These are phyloP conservation scores for Cryptosporidium tyzzeri DNA, from an alignment of 169 alveolate genomes.

Conservation along the genomic window DNA sequence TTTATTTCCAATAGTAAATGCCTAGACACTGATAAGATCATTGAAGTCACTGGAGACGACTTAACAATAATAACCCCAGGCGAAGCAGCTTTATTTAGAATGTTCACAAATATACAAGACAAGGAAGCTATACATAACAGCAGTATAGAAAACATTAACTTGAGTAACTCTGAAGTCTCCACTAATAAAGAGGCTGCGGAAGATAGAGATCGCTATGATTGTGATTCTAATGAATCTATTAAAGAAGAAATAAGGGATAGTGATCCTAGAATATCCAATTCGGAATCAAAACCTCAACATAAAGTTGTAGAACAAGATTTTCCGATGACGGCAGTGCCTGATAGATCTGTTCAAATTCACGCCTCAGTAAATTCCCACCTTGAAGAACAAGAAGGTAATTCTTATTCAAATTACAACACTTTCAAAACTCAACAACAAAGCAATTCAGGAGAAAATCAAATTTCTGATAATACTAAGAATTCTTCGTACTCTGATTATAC, in stretches of 20 bases:
- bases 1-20: constrained; percentile 3
- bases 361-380: neutral
- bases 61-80: constrained; percentile 70
- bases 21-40: constrained; percentile 46
- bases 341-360: neutral
- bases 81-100: constrained; percentile 66
- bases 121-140: constrained; percentile 11
- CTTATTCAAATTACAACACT: neutral
- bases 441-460: neutral
- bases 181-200: constrained; percentile 10
- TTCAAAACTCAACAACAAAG: neutral
- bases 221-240: neutral
- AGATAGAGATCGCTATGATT: constrained; percentile 5
- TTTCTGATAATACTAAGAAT: neutral
- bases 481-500: neutral
- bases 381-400: neutral
- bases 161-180: constrained; percentile 34
- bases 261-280: neutral
- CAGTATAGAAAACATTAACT: neutral
- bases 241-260: neutral
- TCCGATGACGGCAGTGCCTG: neutral
- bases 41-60: constrained; percentile 68
- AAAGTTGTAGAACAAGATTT: neutral
- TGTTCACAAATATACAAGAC: constrained; percentile 67
- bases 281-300: neutral